These are phyloP conservation scores for Agaricus blazei DNA, from an alignment of 768 basidiomycete species.

Conservation along the genomic window DNA sequence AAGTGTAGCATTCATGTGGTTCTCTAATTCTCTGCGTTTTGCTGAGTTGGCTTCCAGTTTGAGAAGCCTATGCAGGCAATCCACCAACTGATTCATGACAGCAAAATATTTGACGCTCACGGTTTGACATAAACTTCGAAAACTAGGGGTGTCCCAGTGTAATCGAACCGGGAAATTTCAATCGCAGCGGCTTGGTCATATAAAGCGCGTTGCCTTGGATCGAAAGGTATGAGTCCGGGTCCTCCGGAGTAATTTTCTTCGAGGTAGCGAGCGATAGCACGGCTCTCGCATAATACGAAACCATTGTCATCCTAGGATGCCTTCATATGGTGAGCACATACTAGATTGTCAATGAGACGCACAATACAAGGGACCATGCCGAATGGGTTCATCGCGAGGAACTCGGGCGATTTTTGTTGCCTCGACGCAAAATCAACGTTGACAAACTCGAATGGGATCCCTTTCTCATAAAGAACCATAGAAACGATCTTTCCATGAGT, in stretches of 20 bases:
- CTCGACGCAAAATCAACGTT: slow-evolving; percentile 33
- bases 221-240: slow-evolving; percentile 39
- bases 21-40: slow-evolving; percentile 14
- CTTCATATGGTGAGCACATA: background rate
- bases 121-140: slow-evolving; percentile 43
- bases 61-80: background rate
- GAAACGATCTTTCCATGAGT: slow-evolving; percentile 44
- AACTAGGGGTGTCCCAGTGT: slow-evolving; percentile 24
- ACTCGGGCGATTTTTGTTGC: slow-evolving; percentile 36
- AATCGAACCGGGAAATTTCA: slow-evolving; percentile 44
- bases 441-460: slow-evolving; percentile 44
- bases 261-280: slow-evolving; percentile 52
- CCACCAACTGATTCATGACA: background rate
- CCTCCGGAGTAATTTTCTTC: slow-evolving; percentile 44
- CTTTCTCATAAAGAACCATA: slow-evolving; percentile 41
- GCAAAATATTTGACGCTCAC: slow-evolving; percentile 23
- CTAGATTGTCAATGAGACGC: slow-evolving; percentile 4
- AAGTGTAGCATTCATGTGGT: slow-evolving; percentile 28
- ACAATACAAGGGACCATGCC: slow-evolving; percentile 52
- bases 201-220: slow-evolving; percentile 24
- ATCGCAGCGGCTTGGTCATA: slow-evolving; percentile 37
- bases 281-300: slow-evolving; percentile 49
- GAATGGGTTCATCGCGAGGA: slow-evolving; percentile 45
- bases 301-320: slow-evolving; percentile 44
- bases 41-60: slow-evolving; percentile 21